phyloP scores from a whole-genome alignment of 805 yeast species.

The Hanseniaspora valbyensis region DNA sequence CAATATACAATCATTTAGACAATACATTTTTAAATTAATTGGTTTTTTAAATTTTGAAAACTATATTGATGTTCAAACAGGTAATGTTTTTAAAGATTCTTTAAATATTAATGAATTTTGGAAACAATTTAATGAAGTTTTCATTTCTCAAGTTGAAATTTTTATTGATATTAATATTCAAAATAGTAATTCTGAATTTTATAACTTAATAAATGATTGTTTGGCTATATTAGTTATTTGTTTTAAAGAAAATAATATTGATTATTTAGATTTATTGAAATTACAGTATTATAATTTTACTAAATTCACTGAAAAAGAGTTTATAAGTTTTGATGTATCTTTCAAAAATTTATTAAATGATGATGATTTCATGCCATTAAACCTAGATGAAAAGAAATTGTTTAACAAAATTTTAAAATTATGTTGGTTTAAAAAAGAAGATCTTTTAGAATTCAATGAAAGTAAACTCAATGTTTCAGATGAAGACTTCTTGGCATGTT shows the following conservation, averaged over 20 bases:
- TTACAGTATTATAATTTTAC: constrained; percentile 49
- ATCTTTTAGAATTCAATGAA: constrained; percentile 27
- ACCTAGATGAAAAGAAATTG: constrained; percentile 46
- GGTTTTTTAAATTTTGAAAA: constrained; percentile 75
- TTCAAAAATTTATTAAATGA: constrained; percentile 55
- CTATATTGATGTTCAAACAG: constrained; percentile 51
- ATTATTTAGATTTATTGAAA: constrained; percentile 49
- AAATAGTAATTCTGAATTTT: constrained; percentile 32
- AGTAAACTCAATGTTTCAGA: constrained; percentile 15
- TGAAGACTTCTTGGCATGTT: constrained; percentile 44
- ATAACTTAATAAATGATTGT: constrained; percentile 47
- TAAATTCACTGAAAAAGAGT: constrained; percentile 46
- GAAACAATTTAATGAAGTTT: constrained; percentile 52
- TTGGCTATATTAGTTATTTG: constrained; percentile 65
- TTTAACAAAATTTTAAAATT: constrained; percentile 53
- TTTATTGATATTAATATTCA: constrained; percentile 35
- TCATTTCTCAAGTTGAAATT: constrained; percentile 46
- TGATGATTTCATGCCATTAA: constrained; percentile 84
- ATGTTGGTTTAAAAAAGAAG: constrained; percentile 57
- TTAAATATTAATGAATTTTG: constrained; percentile 50
- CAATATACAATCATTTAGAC: constrained; percentile 30
- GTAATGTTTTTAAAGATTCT: constrained; percentile 48
- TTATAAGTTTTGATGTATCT: constrained; percentile 45
- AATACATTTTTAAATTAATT: constrained; percentile 48
- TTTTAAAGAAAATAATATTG: constrained; percentile 60